phyloP scores from a whole-genome alignment of 441 rosid genomes.

The Macaranga tanarius region DNA sequence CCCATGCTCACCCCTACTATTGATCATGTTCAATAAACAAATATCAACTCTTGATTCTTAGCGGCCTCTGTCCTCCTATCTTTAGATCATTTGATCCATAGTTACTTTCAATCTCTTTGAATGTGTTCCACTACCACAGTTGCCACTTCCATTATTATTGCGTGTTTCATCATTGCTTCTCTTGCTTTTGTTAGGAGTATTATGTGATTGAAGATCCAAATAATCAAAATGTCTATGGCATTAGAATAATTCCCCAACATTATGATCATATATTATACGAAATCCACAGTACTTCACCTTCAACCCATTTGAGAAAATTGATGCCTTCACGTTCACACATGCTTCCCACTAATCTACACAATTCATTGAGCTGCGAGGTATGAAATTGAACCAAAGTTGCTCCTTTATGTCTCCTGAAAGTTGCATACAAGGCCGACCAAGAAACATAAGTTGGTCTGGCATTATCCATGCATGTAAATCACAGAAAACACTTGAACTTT shows the following conservation, averaged over 20 bases:
- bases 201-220: neutral
- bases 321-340: constrained; percentile 2
- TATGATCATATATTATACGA: constrained; percentile 15
- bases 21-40: too few species aligned
- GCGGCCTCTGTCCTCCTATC: neutral
- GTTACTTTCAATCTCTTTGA: neutral
- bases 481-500: constrained; percentile 10
- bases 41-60: too few species aligned
- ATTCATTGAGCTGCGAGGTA: constrained; percentile 11
- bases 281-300: constrained; percentile 21
- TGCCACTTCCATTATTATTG: neutral
- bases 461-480: constrained; percentile 15
- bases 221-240: constrained; percentile 5
- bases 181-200: constrained; percentile 1
- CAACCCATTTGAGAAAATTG: constrained; percentile 12
- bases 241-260: constrained; percentile 14
- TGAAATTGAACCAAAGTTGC: constrained; percentile 21
- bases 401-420: neutral
- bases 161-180: constrained; percentile 6
- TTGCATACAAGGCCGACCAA: constrained; percentile 4
- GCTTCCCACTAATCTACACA: constrained; percentile 11
- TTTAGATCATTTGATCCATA: neutral
- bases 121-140: neutral
- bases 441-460: constrained; percentile 10
- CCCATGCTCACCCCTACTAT: too few species aligned